These are phyloP conservation scores for Leccinum aurantiacum DNA, from an alignment of 768 basidiomycete species.

Conservation along the genomic window DNA sequence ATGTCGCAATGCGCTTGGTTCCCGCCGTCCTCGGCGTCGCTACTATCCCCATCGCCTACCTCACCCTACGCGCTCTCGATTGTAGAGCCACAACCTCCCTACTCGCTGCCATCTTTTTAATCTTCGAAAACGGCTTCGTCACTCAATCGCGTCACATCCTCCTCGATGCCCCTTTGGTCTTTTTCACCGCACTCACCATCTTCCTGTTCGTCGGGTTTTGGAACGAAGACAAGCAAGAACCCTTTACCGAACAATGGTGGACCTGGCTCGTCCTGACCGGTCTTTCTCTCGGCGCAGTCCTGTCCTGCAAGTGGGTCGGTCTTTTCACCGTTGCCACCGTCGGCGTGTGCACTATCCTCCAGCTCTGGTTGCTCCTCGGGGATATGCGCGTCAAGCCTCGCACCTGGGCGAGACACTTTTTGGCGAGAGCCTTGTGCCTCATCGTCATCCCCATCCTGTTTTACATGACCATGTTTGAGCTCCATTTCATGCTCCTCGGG, in stretches of 20 bases:
- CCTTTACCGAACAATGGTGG: slow-evolving; percentile 93
- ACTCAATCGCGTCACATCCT: slow-evolving; percentile 97
- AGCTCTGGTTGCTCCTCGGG: slow-evolving; percentile 88
- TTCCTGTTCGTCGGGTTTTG: slow-evolving; percentile 90
- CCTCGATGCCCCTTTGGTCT: slow-evolving; percentile 96
- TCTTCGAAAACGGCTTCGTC: slow-evolving; percentile 94
- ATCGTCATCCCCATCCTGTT: slow-evolving; percentile 83
- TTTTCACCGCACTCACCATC: slow-evolving; percentile 90
- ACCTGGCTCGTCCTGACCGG: slow-evolving; percentile 86
- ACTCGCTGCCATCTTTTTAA: slow-evolving; percentile 86
- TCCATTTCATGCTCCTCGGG: slow-evolving; percentile 87
- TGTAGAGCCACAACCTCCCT: slow-evolving; percentile 91
- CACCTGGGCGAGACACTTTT: slow-evolving; percentile 80
- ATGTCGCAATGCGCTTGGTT: slow-evolving; percentile 96
- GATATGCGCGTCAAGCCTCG: slow-evolving; percentile 76
- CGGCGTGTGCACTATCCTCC: slow-evolving; percentile 78
- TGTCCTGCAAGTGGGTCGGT: slow-evolving; percentile 97
- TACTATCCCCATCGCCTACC: slow-evolving; percentile 87
- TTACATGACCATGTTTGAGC: slow-evolving; percentile 96
- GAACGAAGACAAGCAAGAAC: slow-evolving; percentile 82
- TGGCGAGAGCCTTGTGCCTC: slow-evolving; percentile 85
- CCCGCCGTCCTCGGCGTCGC: slow-evolving; percentile 87
- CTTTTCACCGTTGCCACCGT: slow-evolving; percentile 96
- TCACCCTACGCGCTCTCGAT: slow-evolving; percentile 90
- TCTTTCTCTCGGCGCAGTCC: slow-evolving; percentile 86